Evolutionary conservation across 139 green algal genomes (phyloP), one percentile per base, ranked within the genome.

Genomic region (Mesostigma viride): DNA sequence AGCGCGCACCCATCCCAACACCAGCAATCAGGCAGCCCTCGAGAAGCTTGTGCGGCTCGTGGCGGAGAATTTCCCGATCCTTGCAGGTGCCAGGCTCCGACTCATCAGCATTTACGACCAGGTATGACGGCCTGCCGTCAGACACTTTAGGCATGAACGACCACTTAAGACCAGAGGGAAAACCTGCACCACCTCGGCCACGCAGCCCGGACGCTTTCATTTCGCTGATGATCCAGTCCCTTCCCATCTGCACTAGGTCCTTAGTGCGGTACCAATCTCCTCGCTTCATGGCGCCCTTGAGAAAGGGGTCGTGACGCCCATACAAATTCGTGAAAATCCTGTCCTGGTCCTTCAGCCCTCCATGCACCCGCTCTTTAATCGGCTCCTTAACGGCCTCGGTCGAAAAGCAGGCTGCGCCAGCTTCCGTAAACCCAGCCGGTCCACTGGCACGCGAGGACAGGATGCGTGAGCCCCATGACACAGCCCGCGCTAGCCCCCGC

Each of bases 301-400:
- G 81, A 67, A 87, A 92, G 1, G 81, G 79, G 64, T 96, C 92
- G 58, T 92, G 84, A 35, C 80, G 75, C 3, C 90, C 86, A 69
- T 98, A 98, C 28, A 98, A 82, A 77, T 98, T 98, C 27, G 86
- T 94, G 73, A 98, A 98, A 32, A 98, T 97, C 34, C 92, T 78
- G 80, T 98, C 92, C 47, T 95, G 77, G 58, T 97, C 92, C 45
- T 85, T 84, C 3, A 98, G 82, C 5, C 78, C 81, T 0, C 91
- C 92, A 66, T 53, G 40, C 40, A 53, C 40, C 14, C 40, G 40
- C 17, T 53, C n/a, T n/a, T n/a, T n/a, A n/a, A n/a, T n/a, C n/a
- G n/a, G n/a, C n/a, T n/a, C n/a, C n/a, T n/a, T n/a, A n/a, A n/a
- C n/a, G n/a, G n/a, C n/a, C n/a, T n/a, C n/a, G n/a, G n/a, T n/a